A percentile compares a stretch with the other conserved stretches of the same genome.
phyloP scores from a whole-genome alignment of 257 asterid genomes.

The Penstemon barbatus region DNA sequence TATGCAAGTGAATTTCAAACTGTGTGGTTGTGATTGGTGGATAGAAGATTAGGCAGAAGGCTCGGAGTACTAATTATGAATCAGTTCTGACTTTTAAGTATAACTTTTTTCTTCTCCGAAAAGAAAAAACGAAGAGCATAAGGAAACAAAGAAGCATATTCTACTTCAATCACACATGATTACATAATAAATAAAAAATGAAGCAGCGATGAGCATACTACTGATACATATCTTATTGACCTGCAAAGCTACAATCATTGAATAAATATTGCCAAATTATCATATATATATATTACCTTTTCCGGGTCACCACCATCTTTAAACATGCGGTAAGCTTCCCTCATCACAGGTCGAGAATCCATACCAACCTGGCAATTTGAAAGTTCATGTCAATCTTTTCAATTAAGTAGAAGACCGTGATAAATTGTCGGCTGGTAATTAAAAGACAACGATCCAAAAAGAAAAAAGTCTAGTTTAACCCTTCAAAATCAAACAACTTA shows the following conservation, averaged over 20 bases:
- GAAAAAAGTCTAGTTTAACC: not conserved
- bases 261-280: slow-evolving; percentile 5
- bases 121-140: not conserved
- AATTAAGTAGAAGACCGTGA: not conserved
- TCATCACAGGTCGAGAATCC: slow-evolving; percentile 83
- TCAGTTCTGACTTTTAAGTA: no score
- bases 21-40: no score
- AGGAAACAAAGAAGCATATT: slow-evolving; percentile 1
- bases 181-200: not conserved
- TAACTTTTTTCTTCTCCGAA: no score
- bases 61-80: no score
- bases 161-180: slow-evolving; percentile 13
- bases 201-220: not conserved
- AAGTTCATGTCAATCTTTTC: slow-evolving; percentile 19
- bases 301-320: slow-evolving; percentile 88
- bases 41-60: no score
- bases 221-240: slow-evolving; percentile 12
- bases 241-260: slow-evolving; percentile 9
- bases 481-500: not conserved
- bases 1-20: no score
- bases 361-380: slow-evolving; percentile 63
- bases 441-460: not conserved
- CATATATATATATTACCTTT: slow-evolving; percentile 49
- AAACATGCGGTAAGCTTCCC: slow-evolving; percentile 69
- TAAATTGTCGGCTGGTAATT: not conserved